phyloP scores from a whole-genome alignment of 2,329 filamentous ascomycete species.

The Leptographium flavum region DNA sequence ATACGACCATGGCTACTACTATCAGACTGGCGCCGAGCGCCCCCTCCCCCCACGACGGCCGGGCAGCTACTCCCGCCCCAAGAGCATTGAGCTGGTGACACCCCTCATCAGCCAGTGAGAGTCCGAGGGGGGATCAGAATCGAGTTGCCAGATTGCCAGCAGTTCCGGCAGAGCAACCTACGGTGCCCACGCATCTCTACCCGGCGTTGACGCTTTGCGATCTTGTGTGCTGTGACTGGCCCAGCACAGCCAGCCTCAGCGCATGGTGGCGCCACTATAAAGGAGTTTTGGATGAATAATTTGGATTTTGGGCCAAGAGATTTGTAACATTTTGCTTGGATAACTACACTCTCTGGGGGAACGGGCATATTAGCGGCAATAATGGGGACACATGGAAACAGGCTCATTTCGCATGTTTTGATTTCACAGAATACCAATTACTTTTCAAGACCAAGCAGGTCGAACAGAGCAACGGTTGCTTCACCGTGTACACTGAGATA shows the following conservation, averaged over 20 bases:
- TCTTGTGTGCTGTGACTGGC: too few relatives aligned
- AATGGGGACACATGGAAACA: background rate
- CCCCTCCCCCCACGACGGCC: conserved; percentile 43
- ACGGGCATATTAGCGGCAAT: background rate
- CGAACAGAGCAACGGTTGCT: background rate
- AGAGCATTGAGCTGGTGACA: conserved; percentile 50
- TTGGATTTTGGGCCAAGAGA: background rate
- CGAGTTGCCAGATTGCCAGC: too few relatives aligned
- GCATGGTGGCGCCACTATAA: background rate
- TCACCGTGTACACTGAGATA: too few relatives aligned
- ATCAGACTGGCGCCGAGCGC: conserved; percentile 26
- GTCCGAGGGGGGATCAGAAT: too few relatives aligned
- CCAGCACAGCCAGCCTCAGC: background rate
- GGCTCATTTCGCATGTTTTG: background rate
- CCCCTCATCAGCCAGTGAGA: conserved; percentile 38
- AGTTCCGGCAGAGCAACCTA: background rate
- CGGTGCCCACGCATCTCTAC: background rate
- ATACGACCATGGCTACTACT: conserved; percentile 31
- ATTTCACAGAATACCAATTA: background rate
- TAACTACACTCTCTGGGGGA: background rate
- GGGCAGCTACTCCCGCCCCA: conserved; percentile 38
- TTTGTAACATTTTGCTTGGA: background rate
- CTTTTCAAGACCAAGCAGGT: background rate
- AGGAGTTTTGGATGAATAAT: background rate
- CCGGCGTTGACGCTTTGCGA: too few relatives aligned